Evolutionary conservation across 2,329 filamentous ascomycete genomes (phyloP), one percentile per base, ranked within the genome.

Genomic region (Onygenales sp.): DNA sequence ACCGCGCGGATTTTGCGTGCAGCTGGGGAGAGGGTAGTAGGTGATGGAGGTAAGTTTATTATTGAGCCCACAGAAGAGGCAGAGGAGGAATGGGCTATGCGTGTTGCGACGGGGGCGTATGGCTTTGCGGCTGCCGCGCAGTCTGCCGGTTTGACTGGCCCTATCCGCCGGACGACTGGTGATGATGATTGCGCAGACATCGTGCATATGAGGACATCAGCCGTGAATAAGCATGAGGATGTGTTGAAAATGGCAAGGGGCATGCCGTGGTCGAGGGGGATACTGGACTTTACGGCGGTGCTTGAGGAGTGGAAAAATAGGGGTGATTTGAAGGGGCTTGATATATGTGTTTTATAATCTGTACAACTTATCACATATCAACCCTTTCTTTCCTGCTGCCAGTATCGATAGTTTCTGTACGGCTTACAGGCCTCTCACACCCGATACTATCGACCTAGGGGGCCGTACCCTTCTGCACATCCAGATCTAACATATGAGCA

Each of bases 21-120:
- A n/a, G 33, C 17, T 31, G 7, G n/a, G 14, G 33, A 47, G 31
- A 13, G 17, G 14, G 48, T 7, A 7, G 17, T 27, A 9, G 43
- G 14, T 7, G 9, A 48, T 9, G 31, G 11, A 21, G 50, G 13
- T 5, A 46, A 27, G 31, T 6, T 47, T 9, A 3, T 31, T 33
- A 31, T 47, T 32, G 78, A 82, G 60, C 70, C 75, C 1, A 75
- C 70, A 0, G 51, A 54, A 2, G 69, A 72, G 27, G 77, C 71
- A 0, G 76, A 79, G 60, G 71, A 78, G 50, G 71, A 63, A 2
- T 82, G 78, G 76, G 66, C 70, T 0, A 58, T 59, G 27, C 59
- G 65, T 48, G 69, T 77, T 43, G 60, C 76, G 59, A 62, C 62
- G 50, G 66, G 69, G 1, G 74, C 74, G 0, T 65, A 64, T 7